Conservation (phyloP, 495 filamentous ascomycete genomes). For the Acidomyces sp. region DNA sequence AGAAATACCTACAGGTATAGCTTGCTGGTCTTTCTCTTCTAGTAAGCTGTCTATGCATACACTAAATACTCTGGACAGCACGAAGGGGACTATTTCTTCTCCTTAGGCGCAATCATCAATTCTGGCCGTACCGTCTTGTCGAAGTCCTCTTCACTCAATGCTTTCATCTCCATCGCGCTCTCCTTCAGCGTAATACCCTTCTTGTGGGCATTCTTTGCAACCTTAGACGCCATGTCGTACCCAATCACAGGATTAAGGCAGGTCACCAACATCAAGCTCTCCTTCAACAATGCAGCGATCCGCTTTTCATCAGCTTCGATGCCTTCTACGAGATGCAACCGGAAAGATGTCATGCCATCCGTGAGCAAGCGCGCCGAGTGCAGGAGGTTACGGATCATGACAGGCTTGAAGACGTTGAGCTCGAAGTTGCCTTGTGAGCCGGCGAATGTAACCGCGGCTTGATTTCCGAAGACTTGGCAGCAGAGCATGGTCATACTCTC, state of each 20-base stretch:
- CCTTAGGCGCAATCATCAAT: constrained; percentile 83
- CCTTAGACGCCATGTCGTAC: constrained; percentile 95
- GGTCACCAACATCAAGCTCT: constrained; percentile 95
- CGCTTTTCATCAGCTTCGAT: constrained; percentile 85
- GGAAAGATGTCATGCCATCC: constrained; percentile 89
- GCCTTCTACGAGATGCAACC: constrained; percentile 80
- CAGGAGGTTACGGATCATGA: constrained; percentile 86
- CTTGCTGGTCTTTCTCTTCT: too few species aligned
- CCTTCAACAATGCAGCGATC: constrained; percentile 76
- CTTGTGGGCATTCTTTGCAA: constrained; percentile 99
- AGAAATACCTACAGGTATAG: too few species aligned
- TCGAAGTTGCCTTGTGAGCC: constrained; percentile 98
- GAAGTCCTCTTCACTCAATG: constrained; percentile 81
- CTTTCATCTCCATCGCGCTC: constrained; percentile 86
- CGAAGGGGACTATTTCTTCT: too few species aligned
- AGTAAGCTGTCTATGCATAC: too few species aligned
- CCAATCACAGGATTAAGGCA: constrained; percentile 98
- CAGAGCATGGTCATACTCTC: constrained; percentile 97
- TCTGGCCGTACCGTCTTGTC: constrained; percentile 85
- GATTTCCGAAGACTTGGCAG: constrained; percentile 94
- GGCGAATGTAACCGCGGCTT: constrained; percentile 77
- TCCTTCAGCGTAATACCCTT: constrained; percentile 88
- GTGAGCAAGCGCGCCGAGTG: constrained; percentile 77
- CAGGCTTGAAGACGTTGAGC: constrained; percentile 97
- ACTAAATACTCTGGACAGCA: too few species aligned